Evolutionary conservation across 805 yeast species (phyloP).

Genomic region (Metschnikowia dekortorum): DNA sequence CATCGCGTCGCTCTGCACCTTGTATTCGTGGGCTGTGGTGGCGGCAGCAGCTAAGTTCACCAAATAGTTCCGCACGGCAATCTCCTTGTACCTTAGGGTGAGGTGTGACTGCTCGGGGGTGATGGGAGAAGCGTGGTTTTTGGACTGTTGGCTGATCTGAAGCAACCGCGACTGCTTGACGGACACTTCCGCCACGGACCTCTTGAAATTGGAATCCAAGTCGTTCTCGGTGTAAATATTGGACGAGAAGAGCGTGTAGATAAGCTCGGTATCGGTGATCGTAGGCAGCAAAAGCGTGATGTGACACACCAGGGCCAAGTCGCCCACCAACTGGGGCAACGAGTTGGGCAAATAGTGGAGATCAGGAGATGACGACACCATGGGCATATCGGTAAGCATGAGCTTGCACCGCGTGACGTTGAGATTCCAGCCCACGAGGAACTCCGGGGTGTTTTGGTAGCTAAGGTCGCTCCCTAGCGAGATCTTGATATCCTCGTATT

Average conservation of each 20-base stretch:
- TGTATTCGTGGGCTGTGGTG: constrained; percentile 40
- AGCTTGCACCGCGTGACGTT: constrained; percentile 47
- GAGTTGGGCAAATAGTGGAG: constrained; percentile 28
- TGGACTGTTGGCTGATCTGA: constrained; percentile 30
- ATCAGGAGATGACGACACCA: constrained; percentile 34
- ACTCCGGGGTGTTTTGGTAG: constrained; percentile 36
- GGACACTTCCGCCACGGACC: constrained; percentile 46
- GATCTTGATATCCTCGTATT: constrained; percentile 31
- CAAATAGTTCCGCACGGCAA: constrained; percentile 47
- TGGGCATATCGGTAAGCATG: constrained; percentile 37
- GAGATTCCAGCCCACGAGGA: constrained; percentile 49
- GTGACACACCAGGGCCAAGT: constrained; percentile 37
- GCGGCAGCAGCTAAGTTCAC: constrained; percentile 53
- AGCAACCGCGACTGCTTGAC: constrained; percentile 43
- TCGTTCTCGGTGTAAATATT: constrained; percentile 47
- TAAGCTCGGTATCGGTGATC: constrained; percentile 40
- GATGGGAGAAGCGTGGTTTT: constrained; percentile 23
- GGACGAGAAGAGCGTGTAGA: constrained; percentile 36
- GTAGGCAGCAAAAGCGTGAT: constrained; percentile 35
- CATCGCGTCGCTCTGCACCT: constrained; percentile 30
- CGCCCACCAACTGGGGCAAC: constrained; percentile 40
- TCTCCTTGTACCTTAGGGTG: constrained; percentile 37
- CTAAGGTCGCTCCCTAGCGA: constrained; percentile 37
- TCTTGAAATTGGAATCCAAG: constrained; percentile 41
- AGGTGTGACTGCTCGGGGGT: constrained; percentile 29